Conservation (phyloP, 148 eudicot species). For the Rhododendron simsii region DNA sequence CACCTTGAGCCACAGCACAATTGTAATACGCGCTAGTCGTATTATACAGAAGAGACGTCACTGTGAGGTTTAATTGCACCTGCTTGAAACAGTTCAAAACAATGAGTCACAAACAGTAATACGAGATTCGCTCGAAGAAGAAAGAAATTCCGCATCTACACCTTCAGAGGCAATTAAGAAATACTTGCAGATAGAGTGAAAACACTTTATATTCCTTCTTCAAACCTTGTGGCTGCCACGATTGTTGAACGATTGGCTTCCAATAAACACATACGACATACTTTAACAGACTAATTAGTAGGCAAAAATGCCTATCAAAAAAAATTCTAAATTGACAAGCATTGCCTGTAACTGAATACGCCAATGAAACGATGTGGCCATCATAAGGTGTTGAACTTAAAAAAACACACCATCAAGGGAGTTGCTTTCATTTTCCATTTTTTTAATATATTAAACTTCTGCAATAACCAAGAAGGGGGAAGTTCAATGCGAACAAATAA, state of each 20-base stretch:
- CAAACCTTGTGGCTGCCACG: neutral
- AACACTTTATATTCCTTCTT: neutral
- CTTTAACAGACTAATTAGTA: neutral
- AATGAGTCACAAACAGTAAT: slow-evolving; percentile 2
- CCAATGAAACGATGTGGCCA: neutral
- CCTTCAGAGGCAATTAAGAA: neutral
- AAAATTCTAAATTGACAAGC: neutral
- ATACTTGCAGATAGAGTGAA: neutral
- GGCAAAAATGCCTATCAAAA: neutral
- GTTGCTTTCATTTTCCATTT: neutral
- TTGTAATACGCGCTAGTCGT: slow-evolving; percentile 49
- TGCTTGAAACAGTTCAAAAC: slow-evolving; percentile 23
- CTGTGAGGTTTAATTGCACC: slow-evolving; percentile 45
- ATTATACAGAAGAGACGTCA: slow-evolving; percentile 46
- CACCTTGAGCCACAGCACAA: slow-evolving; percentile 46
- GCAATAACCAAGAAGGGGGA: neutral
- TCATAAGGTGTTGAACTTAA: neutral
- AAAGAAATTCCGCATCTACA: neutral
- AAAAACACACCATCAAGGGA: neutral
- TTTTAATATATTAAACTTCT: neutral
- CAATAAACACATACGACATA: neutral
- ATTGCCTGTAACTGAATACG: neutral
- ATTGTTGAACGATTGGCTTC: neutral
- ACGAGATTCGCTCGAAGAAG: neutral
- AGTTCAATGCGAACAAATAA: neutral